Base-by-base conservation (phyloP, 192 early-diverging fungal species). In the Chytriomyces confervae region DNA sequence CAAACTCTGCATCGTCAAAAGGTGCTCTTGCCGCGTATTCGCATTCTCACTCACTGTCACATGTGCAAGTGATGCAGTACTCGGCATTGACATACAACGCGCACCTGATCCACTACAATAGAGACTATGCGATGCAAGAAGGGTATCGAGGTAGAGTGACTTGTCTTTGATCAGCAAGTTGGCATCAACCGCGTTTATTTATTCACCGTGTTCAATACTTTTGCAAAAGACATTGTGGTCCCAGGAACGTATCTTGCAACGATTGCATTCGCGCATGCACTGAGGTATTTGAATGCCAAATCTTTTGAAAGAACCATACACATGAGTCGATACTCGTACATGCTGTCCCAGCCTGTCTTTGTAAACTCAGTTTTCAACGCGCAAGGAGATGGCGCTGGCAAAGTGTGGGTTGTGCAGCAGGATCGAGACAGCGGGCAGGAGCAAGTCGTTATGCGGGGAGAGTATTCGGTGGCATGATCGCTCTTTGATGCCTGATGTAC, bases 11-110 rank as follows among this genome's bases (percentile, higher is more conserved):
- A 2, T 36, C 29, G 0, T 36, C 29, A 36, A 36, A 36, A 36
- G 29, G 29, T 1, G 29, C 29, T 36, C 29, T 36, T 36, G 29
- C 29, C 29, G 0, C 29, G 29, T 36, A 36, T 36, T 36, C 29
- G 0, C 29, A 36, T 2, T 36, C 29, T 0, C 29, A 36, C 29
- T 36, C 29, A 36, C 29, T 36, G 29, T 36, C 29, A 2, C 29
- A 36, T 36, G 29, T 36, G 29, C 29, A 36, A 36, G 29, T 36
- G 29, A 36, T 36, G 29, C 83, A 94, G 45, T 97, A 93, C 82
- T 96, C 95, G 29, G 94, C 96, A 36, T 72, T 96, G 81, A 93
- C 93, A 5, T 97, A 94, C 86, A 97, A 97, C 80, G 89, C 89
- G 62, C 95, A 97, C 80, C 86, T 88, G 43, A 95, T 97, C 62